These are phyloP conservation scores for Astrothelium macrocarpum DNA, from an alignment of 495 filamentous ascomycete species.

Conservation along the genomic window DNA sequence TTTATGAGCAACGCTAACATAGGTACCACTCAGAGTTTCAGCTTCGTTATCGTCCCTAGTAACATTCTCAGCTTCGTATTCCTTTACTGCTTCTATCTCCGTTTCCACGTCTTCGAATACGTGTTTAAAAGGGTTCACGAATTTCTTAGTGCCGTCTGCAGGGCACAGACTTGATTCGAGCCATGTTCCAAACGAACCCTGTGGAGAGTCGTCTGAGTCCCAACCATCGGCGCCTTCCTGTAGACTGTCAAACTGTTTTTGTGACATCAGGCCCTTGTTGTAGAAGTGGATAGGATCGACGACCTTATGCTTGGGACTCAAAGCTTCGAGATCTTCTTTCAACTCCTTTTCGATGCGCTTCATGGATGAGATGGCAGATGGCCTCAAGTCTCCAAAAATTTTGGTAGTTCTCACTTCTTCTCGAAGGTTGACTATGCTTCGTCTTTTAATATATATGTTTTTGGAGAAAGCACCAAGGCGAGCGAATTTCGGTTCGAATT, in stretches of 20 bases:
- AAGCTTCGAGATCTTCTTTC: slow-evolving; percentile 34
- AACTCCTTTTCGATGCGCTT: slow-evolving; percentile 40
- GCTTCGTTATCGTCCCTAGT: slow-evolving; percentile 44
- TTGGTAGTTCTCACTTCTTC: slow-evolving; percentile 13
- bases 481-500: slow-evolving; percentile 56
- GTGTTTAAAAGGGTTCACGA: slow-evolving; percentile 38
- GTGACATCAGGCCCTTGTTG: slow-evolving; percentile 48
- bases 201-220: too few relatives aligned
- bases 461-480: slow-evolving; percentile 72
- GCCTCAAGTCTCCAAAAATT: slow-evolving; percentile 28
- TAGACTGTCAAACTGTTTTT: slow-evolving; percentile 54
- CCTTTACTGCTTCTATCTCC: slow-evolving; percentile 54
- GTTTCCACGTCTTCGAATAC: slow-evolving; percentile 54
- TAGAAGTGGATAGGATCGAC: slow-evolving; percentile 41
- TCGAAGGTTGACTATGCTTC: slow-evolving; percentile 56
- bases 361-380: slow-evolving; percentile 33
- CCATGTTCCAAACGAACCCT: slow-evolving; percentile 52
- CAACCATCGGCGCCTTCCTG: slow-evolving; percentile 43
- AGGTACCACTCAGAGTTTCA: slow-evolving; percentile 44
- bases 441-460: slow-evolving; percentile 52
- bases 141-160: slow-evolving; percentile 33
- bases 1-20: slow-evolving; percentile 38
- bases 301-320: slow-evolving; percentile 26
- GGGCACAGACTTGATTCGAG: slow-evolving; percentile 42
- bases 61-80: slow-evolving; percentile 51